Percentiles rank a stretch among this genome's conserved stretches.
phyloP scores from a whole-genome alignment of 73 alveolate genomes.

The Durusdinium trenchii region DNA sequence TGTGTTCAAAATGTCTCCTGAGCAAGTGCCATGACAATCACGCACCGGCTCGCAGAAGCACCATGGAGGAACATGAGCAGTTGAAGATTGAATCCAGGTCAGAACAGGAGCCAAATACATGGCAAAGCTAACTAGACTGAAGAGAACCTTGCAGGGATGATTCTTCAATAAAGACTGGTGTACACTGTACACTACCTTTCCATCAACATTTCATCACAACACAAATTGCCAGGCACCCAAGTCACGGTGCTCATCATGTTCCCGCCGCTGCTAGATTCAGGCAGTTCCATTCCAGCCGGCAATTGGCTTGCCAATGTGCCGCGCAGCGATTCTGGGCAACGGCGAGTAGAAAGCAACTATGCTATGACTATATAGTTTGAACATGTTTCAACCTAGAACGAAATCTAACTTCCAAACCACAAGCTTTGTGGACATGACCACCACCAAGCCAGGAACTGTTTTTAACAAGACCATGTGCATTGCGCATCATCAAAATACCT shows the following conservation, averaged over 20 bases:
- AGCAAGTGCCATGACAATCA: neutral
- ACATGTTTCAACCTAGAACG: too few relatives aligned
- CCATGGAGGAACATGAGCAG: too few relatives aligned
- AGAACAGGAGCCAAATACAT: neutral
- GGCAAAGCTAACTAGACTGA: neutral
- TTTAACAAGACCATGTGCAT: too few relatives aligned
- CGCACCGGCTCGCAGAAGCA: too few relatives aligned
- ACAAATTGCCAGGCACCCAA: neutral
- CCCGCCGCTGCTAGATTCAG: neutral
- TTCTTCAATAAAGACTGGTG: neutral
- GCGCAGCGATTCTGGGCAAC: constrained; percentile 9
- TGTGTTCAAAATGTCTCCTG: neutral
- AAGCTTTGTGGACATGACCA: too few relatives aligned
- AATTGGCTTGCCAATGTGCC: neutral
- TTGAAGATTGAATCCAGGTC: neutral
- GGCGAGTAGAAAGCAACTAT: too few relatives aligned
- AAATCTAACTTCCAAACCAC: too few relatives aligned
- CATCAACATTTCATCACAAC: neutral
- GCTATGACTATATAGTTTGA: too few relatives aligned
- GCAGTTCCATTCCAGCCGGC: constrained; percentile 12
- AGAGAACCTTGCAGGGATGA: too few relatives aligned
- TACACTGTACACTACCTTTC: neutral
- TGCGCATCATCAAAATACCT: too few relatives aligned
- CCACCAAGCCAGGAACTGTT: too few relatives aligned
- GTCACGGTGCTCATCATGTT: neutral